Evolutionary conservation across 768 basidiomycete genomes (phyloP).

Genomic region (Exidia glandulosa): DNA sequence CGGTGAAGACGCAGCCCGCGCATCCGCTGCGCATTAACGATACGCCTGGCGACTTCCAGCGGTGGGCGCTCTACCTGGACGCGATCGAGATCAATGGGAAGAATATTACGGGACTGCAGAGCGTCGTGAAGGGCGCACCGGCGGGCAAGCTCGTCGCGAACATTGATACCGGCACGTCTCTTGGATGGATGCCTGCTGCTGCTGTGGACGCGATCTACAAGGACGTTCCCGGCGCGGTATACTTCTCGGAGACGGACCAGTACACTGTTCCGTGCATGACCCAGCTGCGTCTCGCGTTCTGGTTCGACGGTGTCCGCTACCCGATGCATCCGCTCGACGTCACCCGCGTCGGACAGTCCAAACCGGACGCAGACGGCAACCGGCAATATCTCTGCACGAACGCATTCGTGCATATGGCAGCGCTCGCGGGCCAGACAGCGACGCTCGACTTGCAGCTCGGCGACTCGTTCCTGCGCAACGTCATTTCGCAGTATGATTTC

Average conservation of each 20-base stretch:
- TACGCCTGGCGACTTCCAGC: not conserved
- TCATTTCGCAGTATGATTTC: not conserved
- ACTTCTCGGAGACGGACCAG: slow-evolving; percentile 39
- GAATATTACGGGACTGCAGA: not conserved
- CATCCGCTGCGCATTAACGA: slow-evolving; percentile 4
- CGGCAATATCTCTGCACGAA: not conserved
- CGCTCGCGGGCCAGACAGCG: not conserved
- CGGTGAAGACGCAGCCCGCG: slow-evolving; percentile 8
- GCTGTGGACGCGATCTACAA: slow-evolving; percentile 55
- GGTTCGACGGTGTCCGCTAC: slow-evolving; percentile 56
- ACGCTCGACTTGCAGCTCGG: not conserved
- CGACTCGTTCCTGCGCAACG: not conserved
- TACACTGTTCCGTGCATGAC: slow-evolving; percentile 73
- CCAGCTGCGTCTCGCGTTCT: slow-evolving; percentile 57
- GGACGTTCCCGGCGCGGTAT: slow-evolving; percentile 60
- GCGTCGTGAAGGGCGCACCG: not conserved
- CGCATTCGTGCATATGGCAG: not conserved
- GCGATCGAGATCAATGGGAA: slow-evolving; percentile 3
- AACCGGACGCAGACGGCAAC: slow-evolving; percentile 35
- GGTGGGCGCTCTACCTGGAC: slow-evolving; percentile 2
- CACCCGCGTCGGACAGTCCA: slow-evolving; percentile 47
- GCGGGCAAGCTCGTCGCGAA: slow-evolving; percentile 13
- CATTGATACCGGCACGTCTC: slow-evolving; percentile 20
- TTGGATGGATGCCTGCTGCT: slow-evolving; percentile 14
- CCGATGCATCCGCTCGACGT: slow-evolving; percentile 68